These are phyloP conservation scores for Umbellularia californica DNA, from an alignment of 164 flowering plant species.

Conservation along the genomic window DNA sequence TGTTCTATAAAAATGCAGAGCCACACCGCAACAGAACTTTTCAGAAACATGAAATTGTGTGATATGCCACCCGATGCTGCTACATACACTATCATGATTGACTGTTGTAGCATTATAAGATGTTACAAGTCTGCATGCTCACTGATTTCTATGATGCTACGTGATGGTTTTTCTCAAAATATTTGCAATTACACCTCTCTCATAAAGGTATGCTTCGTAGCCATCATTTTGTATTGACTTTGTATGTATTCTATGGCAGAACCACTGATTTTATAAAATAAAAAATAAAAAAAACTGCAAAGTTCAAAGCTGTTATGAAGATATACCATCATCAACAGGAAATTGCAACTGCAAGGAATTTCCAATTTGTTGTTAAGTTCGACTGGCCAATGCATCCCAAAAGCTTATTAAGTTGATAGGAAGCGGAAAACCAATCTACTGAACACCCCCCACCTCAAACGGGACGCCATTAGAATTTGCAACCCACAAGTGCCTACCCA, in stretches of 20 bases:
- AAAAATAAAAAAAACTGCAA: too few relatives aligned
- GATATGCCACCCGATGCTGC: constrained; percentile 45
- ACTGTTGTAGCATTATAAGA: constrained; percentile 52
- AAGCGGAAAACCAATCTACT: too few relatives aligned
- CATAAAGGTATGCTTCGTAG: constrained; percentile 46
- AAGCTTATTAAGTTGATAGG: too few relatives aligned
- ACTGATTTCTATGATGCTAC: constrained; percentile 75
- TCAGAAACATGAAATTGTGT: constrained; percentile 50
- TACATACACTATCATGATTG: constrained; percentile 79
- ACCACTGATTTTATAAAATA: too few relatives aligned
- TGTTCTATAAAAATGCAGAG: constrained; percentile 41
- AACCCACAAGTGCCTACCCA: too few relatives aligned
- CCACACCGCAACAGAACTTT: constrained; percentile 48
- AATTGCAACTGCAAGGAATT: too few relatives aligned
- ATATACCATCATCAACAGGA: too few relatives aligned
- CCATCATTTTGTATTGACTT: background rate
- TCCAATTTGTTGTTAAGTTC: too few relatives aligned
- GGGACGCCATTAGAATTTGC: too few relatives aligned
- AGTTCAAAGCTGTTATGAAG: too few relatives aligned
- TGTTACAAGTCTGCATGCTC: constrained; percentile 64
- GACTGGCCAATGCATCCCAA: too few relatives aligned
- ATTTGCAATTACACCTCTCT: constrained; percentile 54
- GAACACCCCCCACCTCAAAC: too few relatives aligned
- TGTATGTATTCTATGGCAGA: background rate
- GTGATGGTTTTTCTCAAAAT: constrained; percentile 55